Evolutionary conservation across 192 early-diverging fungal species (phyloP).

Genomic region (Podila epigama): DNA sequence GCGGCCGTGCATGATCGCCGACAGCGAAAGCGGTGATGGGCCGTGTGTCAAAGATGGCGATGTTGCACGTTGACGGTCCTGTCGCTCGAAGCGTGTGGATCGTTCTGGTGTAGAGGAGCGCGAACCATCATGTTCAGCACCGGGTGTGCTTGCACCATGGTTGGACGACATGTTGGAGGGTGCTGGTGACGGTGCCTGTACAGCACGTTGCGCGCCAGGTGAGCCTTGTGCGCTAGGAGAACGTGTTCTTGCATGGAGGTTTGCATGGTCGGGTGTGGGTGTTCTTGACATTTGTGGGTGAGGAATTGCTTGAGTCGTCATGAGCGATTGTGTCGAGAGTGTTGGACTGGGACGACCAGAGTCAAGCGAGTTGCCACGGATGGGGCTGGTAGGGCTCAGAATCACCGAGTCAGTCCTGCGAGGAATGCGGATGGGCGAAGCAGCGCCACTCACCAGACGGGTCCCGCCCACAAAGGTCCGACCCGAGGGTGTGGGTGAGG

Average conservation of each 20-base stretch:
- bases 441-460: slow-evolving; percentile 2
- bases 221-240: slow-evolving; percentile 34
- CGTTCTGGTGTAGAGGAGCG: slow-evolving; percentile 37
- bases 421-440: slow-evolving; percentile 23
- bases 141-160: slow-evolving; percentile 2
- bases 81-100: slow-evolving; percentile 8
- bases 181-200: slow-evolving; percentile 43
- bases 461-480: slow-evolving; percentile 9
- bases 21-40: slow-evolving; percentile 37
- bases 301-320: slow-evolving; percentile 28
- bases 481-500: slow-evolving; percentile 14
- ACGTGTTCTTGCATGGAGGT: slow-evolving; percentile 2
- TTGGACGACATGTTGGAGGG: slow-evolving; percentile 28
- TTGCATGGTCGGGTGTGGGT: slow-evolving; percentile 27
- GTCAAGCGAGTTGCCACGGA: slow-evolving; percentile 36
- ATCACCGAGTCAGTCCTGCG: slow-evolving; percentile 44
- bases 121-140: slow-evolving; percentile 33
- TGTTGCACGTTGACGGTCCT: slow-evolving; percentile 31
- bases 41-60: slow-evolving; percentile 44
- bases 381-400: slow-evolving; percentile 27
- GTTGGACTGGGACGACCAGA: slow-evolving; percentile 45
- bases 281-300: slow-evolving; percentile 38
- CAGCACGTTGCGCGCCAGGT: slow-evolving; percentile 9
- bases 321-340: slow-evolving; percentile 21
- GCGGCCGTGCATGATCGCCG: slow-evolving; percentile 23